These are phyloP conservation scores for Chloranthus sessilifolius DNA, from an alignment of 164 flowering plant species.

Conservation along the genomic window DNA sequence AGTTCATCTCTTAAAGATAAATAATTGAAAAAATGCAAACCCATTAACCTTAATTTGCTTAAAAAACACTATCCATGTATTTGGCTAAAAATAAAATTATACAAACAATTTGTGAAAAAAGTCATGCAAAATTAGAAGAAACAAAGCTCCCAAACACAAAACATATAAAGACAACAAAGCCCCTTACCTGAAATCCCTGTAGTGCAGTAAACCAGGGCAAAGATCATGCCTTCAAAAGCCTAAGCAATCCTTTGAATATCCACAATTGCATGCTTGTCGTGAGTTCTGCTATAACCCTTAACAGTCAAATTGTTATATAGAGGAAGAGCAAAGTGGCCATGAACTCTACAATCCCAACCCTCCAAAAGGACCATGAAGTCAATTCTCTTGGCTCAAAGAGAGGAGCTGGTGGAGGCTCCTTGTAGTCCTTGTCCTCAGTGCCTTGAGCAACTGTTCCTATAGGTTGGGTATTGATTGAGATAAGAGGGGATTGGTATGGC, in stretches of 20 bases:
- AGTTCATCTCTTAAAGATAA: too few relatives aligned
- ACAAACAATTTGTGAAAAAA: too few relatives aligned
- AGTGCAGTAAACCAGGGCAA: slow-evolving; percentile 75
- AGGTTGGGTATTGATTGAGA: too few relatives aligned
- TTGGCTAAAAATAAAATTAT: too few relatives aligned
- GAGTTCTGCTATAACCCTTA: slow-evolving; percentile 41
- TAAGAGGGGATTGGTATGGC: too few relatives aligned
- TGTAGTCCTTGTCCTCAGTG: slow-evolving; percentile 48
- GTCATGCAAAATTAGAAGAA: too few relatives aligned
- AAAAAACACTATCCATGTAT: too few relatives aligned
- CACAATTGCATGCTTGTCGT: slow-evolving; percentile 40
- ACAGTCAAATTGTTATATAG: slow-evolving; percentile 58
- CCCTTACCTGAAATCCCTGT: slow-evolving; percentile 61
- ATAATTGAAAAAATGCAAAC: too few relatives aligned
- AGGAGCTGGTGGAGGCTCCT: slow-evolving; percentile 42
- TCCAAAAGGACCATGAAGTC: slow-evolving; percentile 59
- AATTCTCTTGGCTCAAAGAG: slow-evolving; percentile 42
- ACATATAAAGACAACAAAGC: neutral
- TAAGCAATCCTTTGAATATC: slow-evolving; percentile 50
- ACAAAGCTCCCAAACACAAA: neutral
- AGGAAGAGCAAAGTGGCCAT: slow-evolving; percentile 69
- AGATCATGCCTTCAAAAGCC: slow-evolving; percentile 71
- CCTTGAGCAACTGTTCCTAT: slow-evolving; percentile 45
- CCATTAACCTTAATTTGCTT: too few relatives aligned
- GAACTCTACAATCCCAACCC: slow-evolving; percentile 92